Evolutionary conservation across 495 filamentous ascomycete species (phyloP).

Genomic region (Gamarada debralockiae): DNA sequence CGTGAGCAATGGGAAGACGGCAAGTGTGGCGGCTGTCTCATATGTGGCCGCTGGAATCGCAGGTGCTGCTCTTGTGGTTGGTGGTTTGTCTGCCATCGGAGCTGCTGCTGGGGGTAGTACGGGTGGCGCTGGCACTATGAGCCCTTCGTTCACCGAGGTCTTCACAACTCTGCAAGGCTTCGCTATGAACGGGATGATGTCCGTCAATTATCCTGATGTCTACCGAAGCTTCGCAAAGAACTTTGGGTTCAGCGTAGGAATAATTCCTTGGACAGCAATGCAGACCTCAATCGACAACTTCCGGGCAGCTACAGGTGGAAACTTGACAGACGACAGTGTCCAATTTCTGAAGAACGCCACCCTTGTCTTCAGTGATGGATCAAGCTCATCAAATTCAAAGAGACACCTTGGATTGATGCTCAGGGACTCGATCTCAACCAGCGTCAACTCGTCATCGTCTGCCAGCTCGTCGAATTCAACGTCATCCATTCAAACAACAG

Average conservation of each 20-base stretch:
- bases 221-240: conserved; percentile 88
- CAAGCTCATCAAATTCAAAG: conserved; percentile 40
- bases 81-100: conserved; percentile 54
- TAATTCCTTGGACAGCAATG: conserved; percentile 78
- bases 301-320: conserved; percentile 74
- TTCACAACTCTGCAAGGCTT: conserved; percentile 90
- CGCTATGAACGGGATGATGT: conserved; percentile 94
- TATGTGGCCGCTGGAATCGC: conserved; percentile 85
- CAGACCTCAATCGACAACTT: conserved; percentile 85
- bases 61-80: conserved; percentile 74
- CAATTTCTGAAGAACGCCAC: conserved; percentile 70
- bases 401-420: conserved; percentile 53
- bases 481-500: conserved; percentile 19
- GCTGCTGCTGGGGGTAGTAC: conserved; percentile 32
- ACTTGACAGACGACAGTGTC: conserved; percentile 76
- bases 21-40: conserved; percentile 67
- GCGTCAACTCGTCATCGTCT: conserved; percentile 23
- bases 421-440: conserved; percentile 38
- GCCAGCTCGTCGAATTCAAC: conserved; percentile 35
- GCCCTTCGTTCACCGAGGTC: conserved; percentile 82
- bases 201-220: conserved; percentile 77
- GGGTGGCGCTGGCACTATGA: conserved; percentile 56
- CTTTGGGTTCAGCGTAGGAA: conserved; percentile 86
- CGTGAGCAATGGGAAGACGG: conserved; percentile 84
- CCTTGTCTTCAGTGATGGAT: conserved; percentile 55